Evolutionary conservation across 2,329 filamentous ascomycete genomes (phyloP).

Genomic region (Penicillium italicum): DNA sequence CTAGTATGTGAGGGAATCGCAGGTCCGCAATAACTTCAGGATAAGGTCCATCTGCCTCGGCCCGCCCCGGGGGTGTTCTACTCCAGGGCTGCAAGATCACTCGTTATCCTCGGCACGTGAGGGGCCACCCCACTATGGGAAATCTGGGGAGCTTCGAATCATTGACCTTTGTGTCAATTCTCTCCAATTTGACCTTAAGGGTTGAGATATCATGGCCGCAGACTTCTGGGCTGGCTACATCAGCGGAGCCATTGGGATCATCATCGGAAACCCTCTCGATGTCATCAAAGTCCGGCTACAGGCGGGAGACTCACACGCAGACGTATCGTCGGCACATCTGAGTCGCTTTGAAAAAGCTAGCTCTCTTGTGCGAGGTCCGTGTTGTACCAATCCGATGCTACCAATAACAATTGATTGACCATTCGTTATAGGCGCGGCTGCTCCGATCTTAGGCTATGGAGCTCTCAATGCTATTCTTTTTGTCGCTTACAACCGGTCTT

Average conservation of each 20-base stretch:
- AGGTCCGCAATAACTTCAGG: not conserved
- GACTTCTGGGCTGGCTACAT: constrained; percentile 95
- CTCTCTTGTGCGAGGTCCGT: constrained; percentile 41
- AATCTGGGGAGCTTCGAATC: constrained; percentile 6
- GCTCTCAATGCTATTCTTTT: constrained; percentile 88
- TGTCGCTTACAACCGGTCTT: constrained; percentile 82
- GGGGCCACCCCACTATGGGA: constrained; percentile 2
- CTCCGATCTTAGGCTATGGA: constrained; percentile 84
- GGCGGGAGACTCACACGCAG: constrained; percentile 47
- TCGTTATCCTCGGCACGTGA: not conserved
- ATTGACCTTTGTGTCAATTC: not conserved
- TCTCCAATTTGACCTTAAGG: not conserved
- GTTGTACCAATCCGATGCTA: not conserved
- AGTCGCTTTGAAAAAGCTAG: constrained; percentile 34
- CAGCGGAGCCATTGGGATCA: constrained; percentile 78
- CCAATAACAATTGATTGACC: constrained; percentile 3
- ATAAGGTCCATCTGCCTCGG: not conserved
- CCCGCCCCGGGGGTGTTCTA: not conserved
- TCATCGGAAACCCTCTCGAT: constrained; percentile 84
- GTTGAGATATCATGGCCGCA: constrained; percentile 60
- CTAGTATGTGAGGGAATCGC: not conserved
- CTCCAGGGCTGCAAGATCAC: not conserved
- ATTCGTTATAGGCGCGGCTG: constrained; percentile 63
- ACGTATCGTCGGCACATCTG: constrained; percentile 24
- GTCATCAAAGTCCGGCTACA: constrained; percentile 78